These are phyloP conservation scores for Coelastrella sp. DNA, from an alignment of 139 green algal genomes.

Conservation along the genomic window DNA sequence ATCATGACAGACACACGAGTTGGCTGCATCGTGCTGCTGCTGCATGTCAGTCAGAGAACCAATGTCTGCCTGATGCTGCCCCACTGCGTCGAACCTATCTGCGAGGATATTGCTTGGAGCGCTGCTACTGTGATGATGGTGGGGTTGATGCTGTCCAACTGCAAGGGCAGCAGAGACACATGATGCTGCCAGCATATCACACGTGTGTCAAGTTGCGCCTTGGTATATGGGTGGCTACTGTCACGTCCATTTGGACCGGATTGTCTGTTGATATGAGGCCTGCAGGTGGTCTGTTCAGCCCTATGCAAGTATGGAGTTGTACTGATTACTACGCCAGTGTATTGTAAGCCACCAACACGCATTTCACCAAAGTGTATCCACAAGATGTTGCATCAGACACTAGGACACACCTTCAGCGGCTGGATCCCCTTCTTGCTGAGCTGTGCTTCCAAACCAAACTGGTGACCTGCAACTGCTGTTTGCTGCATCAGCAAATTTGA, in stretches of 20 bases:
- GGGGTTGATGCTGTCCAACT: not conserved
- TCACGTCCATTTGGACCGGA: no score
- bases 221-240: not conserved
- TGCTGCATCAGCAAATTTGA: not conserved
- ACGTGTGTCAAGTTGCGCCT: not conserved
- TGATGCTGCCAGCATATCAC: not conserved
- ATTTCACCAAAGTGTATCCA: no score
- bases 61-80: not conserved
- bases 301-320: no score
- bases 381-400: not conserved
- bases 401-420: not conserved
- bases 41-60: not conserved
- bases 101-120: constrained; percentile 2
- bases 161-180: not conserved
- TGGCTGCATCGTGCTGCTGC: not conserved
- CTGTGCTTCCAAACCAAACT: constrained; percentile 25
- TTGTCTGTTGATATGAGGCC: no score
- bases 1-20: not conserved
- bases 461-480: not conserved
- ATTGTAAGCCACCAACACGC: no score
- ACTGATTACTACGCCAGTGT: no score
- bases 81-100: not conserved
- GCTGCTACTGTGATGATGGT: constrained; percentile 17
- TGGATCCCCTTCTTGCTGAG: not conserved
- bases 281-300: no score